These are phyloP conservation scores for Syzygium aqueum DNA, from an alignment of 345 rosid species.

Conservation along the genomic window DNA sequence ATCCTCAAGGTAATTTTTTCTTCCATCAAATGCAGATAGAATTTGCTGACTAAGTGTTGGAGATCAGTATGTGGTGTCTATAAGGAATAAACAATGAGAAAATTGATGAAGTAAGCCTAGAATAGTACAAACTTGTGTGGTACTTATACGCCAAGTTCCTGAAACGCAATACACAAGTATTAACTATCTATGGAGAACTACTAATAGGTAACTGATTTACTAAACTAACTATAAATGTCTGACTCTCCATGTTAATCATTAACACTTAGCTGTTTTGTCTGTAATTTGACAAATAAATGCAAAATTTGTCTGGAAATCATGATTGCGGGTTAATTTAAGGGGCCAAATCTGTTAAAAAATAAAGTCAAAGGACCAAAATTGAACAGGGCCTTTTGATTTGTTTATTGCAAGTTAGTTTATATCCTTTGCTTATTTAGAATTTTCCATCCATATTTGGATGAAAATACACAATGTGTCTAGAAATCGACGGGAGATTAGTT, in stretches of 20 bases:
- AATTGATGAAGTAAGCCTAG: background rate
- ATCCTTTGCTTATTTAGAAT: no score
- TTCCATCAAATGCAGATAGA: background rate
- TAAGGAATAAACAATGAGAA: background rate
- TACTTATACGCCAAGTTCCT: background rate
- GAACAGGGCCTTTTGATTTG: no score
- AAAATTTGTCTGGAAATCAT: no score
- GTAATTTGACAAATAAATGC: background rate
- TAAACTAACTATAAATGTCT: background rate
- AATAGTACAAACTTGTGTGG: background rate
- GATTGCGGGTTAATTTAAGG: no score
- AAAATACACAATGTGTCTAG: no score
- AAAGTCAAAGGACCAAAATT: no score
- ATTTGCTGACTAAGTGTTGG: background rate
- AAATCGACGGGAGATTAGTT: no score
- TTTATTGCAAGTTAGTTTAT: no score
- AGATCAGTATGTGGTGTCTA: background rate
- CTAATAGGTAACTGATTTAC: background rate
- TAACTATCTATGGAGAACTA: background rate
- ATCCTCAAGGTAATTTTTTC: background rate
- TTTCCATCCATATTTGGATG: no score
- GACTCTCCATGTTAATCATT: background rate
- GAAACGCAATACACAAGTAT: background rate
- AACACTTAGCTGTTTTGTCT: background rate
- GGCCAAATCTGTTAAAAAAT: no score